These are phyloP conservation scores for Candida tetrigidarum DNA, from an alignment of 1,139 yeast genomes.

Conservation along the genomic window DNA sequence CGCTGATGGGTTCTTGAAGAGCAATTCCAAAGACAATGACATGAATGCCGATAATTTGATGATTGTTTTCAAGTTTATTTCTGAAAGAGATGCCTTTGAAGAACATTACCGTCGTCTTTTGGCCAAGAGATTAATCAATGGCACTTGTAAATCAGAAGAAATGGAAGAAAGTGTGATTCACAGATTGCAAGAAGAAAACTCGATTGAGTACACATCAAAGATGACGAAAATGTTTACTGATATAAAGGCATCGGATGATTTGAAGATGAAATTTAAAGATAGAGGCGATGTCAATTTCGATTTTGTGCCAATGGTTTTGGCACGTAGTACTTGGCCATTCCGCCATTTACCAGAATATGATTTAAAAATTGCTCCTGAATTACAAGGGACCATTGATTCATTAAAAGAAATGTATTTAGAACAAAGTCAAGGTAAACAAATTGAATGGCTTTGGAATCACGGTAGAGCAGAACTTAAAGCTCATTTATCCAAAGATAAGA, in stretches of 20 bases:
- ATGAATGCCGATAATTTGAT: conserved; percentile 86
- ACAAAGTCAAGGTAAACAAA: conserved; percentile 85
- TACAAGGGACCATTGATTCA: conserved; percentile 65
- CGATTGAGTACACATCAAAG: conserved; percentile 90
- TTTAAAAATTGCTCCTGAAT: conserved; percentile 52
- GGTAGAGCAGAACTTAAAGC: conserved; percentile 93
- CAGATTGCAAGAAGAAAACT: conserved; percentile 86
- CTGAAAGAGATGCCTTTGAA: conserved; percentile 96
- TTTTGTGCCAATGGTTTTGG: conserved; percentile 77
- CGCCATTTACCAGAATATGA: conserved; percentile 47
- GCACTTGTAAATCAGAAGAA: conserved; percentile 80
- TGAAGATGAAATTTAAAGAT: conserved; percentile 68
- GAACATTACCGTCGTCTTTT: conserved; percentile 87
- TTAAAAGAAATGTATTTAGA: conserved; percentile 70
- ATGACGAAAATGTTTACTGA: conserved; percentile 97
- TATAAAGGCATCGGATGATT: conserved; percentile 82
- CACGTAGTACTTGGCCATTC: conserved; percentile 92
- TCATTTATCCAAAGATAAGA: conserved; percentile 80
- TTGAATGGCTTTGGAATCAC: conserved; percentile 96
- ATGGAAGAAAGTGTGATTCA: conserved; percentile 89
- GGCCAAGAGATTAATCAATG: conserved; percentile 87
- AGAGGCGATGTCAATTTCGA: conserved; percentile 50
- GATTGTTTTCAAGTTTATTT: conserved; percentile 85
- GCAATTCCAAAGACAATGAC: conserved; percentile 72
- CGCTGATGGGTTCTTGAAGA: conserved; percentile 82